Conservation (phyloP, 225 moss, liverwort and hornwort species). For the Marchantia paleacea region DNA sequence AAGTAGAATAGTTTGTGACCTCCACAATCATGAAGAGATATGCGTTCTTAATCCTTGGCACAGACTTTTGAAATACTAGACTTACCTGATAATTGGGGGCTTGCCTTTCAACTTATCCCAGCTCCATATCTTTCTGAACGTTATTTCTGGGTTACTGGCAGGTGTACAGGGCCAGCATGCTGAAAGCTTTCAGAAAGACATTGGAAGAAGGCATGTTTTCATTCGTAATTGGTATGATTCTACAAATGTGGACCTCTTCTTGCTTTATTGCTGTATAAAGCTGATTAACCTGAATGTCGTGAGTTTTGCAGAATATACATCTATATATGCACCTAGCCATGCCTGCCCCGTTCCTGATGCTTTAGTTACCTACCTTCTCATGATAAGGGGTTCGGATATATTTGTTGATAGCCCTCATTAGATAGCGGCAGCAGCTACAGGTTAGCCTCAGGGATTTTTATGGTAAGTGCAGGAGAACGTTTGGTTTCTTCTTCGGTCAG, state of each 20-base stretch:
- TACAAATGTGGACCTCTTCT: slow-evolving; percentile 27
- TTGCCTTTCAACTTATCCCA: not conserved
- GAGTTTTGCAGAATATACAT: slow-evolving; percentile 42
- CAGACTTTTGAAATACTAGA: not conserved
- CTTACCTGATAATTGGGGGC: too few relatives aligned
- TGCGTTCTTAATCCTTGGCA: not conserved
- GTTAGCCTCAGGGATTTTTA: slow-evolving; percentile 23
- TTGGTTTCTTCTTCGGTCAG: slow-evolving; percentile 27
- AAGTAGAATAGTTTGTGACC: not conserved
- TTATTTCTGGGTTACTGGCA: slow-evolving; percentile 18
- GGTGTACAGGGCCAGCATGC: slow-evolving; percentile 47
- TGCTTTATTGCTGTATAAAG: slow-evolving; percentile 20
- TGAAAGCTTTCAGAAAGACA: slow-evolving; percentile 50
- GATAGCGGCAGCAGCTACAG: slow-evolving; percentile 13
- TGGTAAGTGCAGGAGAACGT: slow-evolving; percentile 24
- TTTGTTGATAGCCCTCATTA: slow-evolving; percentile 15
- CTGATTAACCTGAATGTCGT: slow-evolving; percentile 33
- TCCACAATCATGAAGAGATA: not conserved
- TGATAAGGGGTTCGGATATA: slow-evolving; percentile 13
- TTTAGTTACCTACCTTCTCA: slow-evolving; percentile 21
- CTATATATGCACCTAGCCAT: slow-evolving; percentile 25
- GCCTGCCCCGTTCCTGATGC: slow-evolving; percentile 18
- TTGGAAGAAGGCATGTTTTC: slow-evolving; percentile 51
- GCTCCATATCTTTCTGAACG: not conserved
- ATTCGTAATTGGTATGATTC: slow-evolving; percentile 48